Percentiles rank a stretch among this genome's conserved stretches.
Evolutionary conservation across 345 rosid species (phyloP).

Genomic region (Euclidium syriacum): DNA sequence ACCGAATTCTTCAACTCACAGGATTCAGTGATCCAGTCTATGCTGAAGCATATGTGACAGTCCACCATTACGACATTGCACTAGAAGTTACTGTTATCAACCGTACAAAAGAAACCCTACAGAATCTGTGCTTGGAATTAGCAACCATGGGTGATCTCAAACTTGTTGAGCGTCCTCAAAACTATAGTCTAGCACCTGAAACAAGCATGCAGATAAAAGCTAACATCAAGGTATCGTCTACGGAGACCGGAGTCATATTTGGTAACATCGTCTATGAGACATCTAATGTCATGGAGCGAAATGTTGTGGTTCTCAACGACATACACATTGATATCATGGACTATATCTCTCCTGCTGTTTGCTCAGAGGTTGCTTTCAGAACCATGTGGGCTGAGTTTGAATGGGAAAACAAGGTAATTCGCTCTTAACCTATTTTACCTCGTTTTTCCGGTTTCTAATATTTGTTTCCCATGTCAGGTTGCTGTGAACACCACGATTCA

Average conservation of each 20-base stretch:
- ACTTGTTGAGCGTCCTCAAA: constrained; percentile 98
- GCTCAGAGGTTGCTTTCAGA: constrained; percentile 86
- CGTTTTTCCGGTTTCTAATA: background rate
- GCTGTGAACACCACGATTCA: constrained; percentile 37
- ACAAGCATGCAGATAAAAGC: constrained; percentile 97
- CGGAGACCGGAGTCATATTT: constrained; percentile 96
- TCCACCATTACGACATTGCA: constrained; percentile 93
- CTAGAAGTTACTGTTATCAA: constrained; percentile 95
- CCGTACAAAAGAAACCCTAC: constrained; percentile 96
- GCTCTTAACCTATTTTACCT: background rate
- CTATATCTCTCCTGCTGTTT: constrained; percentile 91
- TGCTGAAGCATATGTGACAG: constrained; percentile 98
- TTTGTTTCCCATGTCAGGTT: constrained; percentile 22
- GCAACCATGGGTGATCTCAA: constrained; percentile 99
- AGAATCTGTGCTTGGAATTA: constrained; percentile 92
- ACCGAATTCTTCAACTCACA: constrained; percentile 95
- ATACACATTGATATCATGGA: constrained; percentile 99
- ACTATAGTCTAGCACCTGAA: constrained; percentile 90
- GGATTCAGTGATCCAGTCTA: constrained; percentile 99
- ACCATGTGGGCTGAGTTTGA: constrained; percentile 99
- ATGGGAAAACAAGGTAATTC: constrained; percentile 97
- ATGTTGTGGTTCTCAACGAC: constrained; percentile 89
- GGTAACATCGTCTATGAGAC: constrained; percentile 97
- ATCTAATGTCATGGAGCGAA: constrained; percentile 86
- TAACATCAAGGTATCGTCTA: constrained; percentile 97